Evolutionary conservation across 2,329 filamentous ascomycete genomes (phyloP), one percentile per base, ranked within the genome.

Genomic region (Colletotrichum sp.): DNA sequence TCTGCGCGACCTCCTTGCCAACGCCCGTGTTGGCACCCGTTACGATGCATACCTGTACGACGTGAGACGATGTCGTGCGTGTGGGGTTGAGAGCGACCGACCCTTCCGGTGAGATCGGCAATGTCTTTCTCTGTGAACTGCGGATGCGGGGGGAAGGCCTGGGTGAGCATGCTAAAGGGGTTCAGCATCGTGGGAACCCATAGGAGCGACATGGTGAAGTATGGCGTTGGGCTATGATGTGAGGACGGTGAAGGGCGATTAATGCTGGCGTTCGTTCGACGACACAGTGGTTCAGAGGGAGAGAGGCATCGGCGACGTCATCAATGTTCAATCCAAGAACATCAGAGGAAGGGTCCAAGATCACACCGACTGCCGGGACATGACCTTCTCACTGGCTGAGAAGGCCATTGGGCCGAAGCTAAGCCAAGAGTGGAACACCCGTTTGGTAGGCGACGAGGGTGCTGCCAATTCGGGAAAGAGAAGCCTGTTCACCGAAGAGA

Each of bases 1-100:
- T 85, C 51, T 85, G 85, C 36, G 82, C 83, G 24, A 91, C 83
- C 76, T 90, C 87, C 54, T 86, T 85, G 12, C 90, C 90, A 8
- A 90, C 83, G 83, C 83, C 83, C 0, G 81, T 80, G 76, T 84
- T 84, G 69, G 81, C 79, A 47, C 83, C 83, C 1, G 83, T 92
- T 18, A 92, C 86, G 73, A 92, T 84, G 81, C 84, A 86, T 38
- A 90, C 86, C 82, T 82, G 57, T 13, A 55, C 43, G 16, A 31
- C n/a, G 33, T 74, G 58, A 74, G 72, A 38, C n/a, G 34, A 38
- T 21, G 34, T 16, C 21, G 36, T 31, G 31, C 21, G 15, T 13
- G 24, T 11, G 31, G 34, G 12, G 29, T 6, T 15, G 31, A n/a
- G n/a, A 13, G 59, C 57, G 47, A 72, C 73, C 66, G 57, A 80